Conservation (phyloP, 495 filamentous ascomycete species). For the Copromyces sp. region DNA sequence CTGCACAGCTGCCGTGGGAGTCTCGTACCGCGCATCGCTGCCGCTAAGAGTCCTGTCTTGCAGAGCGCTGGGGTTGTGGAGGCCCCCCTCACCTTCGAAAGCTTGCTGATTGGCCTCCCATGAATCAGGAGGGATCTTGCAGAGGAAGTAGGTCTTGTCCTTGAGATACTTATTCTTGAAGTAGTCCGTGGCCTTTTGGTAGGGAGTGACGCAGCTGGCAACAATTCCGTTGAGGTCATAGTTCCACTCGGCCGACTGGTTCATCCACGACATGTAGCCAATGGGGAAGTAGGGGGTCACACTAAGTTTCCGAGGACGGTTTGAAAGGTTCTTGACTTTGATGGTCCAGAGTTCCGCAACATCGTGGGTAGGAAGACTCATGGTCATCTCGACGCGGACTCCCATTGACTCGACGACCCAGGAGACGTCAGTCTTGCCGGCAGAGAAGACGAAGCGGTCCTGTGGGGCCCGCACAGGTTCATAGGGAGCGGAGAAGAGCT, state of each 20-base stretch:
- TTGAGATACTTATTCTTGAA: conserved; percentile 48
- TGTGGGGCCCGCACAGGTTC: conserved; percentile 42
- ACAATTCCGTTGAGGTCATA: conserved; percentile 37
- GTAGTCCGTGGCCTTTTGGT: conserved; percentile 46
- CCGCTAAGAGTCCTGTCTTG: conserved; percentile 24
- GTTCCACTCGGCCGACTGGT: conserved; percentile 44
- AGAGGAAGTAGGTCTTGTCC: conserved; percentile 48
- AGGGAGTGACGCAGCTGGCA: conserved; percentile 41
- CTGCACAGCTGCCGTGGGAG: conserved; percentile 43
- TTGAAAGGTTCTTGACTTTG: conserved; percentile 41
- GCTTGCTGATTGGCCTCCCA: conserved; percentile 40
- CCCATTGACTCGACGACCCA: conserved; percentile 43
- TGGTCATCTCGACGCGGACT: conserved; percentile 43
- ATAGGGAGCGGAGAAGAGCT: conserved; percentile 45
- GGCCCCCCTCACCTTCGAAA: conserved; percentile 47
- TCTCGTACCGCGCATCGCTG: conserved; percentile 45
- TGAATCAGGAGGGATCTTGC: conserved; percentile 39
- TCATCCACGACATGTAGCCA: conserved; percentile 54
- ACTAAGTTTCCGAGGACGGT: conserved; percentile 34
- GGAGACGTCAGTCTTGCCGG: conserved; percentile 42
- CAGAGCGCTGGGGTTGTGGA: conserved; percentile 40
- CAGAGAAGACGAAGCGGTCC: conserved; percentile 43
- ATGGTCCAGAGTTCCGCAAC: conserved; percentile 47
- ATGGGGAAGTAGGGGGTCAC: conserved; percentile 48
- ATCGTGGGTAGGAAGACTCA: conserved; percentile 41